Base-by-base conservation (phyloP, 108 stramenopile species). In the Aureococcus anophagefferens region DNA sequence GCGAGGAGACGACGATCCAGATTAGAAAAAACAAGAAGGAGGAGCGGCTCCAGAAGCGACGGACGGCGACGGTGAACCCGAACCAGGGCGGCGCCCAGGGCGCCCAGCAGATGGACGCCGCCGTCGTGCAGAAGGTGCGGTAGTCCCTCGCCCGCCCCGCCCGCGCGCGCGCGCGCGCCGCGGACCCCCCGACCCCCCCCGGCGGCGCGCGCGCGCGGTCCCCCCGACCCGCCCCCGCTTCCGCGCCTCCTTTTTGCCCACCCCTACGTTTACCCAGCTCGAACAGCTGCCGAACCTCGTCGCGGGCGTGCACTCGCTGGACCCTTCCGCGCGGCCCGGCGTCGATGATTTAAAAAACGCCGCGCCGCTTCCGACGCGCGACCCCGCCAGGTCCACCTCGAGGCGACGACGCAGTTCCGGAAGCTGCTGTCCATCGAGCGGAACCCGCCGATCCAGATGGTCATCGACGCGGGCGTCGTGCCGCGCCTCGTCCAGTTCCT, bases 11-110 rank as follows among this genome's bases (percentile, higher is more conserved):
- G 14, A 94, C 93, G 29, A 80, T 98, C 46, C 94, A 98, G 85
- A 90, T 98, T 66, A 92, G 97, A 33, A 96, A 97, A 74, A 87
- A 85, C 67, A 98, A 96, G 83, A 96, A 95, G 81, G 97, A 96
- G 74, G 94, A 91, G 68, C 90, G 89, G 33, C 69, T 98, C 70
- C 90, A 91, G 74, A 95, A 98, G 84, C 86, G 97, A 64, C 86
- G 97, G 66, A 18, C 17, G 51, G 51, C 9, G 9, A 13, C 13
- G 9, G 9, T 11, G 40, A 5, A 13, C 9, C 40, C 40, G 40
- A 13, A 5, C 9, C 40, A 44, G 40, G 40, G 40, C 40, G n/a
- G n/a, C n/a, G n/a, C n/a, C n/a, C 40, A 44, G 40, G 13, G 9
- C 7, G 3, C 14, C 51, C 21, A 3, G 51, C 51, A 59, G 51